phyloP scores from a whole-genome alignment of 2,329 filamentous ascomycete species.

The Microsporum canis region DNA sequence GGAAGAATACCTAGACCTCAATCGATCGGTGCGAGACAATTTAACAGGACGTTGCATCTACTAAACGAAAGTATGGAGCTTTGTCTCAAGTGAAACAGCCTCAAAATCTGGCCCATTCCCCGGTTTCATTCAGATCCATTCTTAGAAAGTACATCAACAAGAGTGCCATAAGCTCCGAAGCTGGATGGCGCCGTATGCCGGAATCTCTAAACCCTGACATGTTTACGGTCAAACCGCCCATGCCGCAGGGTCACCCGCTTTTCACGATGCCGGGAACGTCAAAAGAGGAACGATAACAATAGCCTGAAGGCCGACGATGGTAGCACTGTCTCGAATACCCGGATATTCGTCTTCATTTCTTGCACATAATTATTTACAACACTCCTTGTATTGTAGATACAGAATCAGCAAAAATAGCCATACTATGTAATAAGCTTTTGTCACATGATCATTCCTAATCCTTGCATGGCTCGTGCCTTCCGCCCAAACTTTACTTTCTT shows the following conservation, averaged over 20 bases:
- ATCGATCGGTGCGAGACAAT: conserved; percentile 29
- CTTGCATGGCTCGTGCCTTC: background rate
- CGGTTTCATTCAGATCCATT: background rate
- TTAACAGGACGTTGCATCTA: conserved; percentile 35
- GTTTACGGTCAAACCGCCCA: background rate
- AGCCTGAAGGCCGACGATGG: background rate
- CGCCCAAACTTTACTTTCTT: background rate
- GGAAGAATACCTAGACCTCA: conserved; percentile 13
- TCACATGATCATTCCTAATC: background rate
- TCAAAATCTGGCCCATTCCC: background rate
- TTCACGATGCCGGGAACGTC: background rate
- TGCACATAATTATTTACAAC: background rate
- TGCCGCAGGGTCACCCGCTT: background rate
- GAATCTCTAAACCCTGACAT: background rate
- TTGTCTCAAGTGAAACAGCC: conserved; percentile 24
- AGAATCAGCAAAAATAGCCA: background rate
- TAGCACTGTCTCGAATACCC: background rate
- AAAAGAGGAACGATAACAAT: background rate
- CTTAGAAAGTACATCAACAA: background rate
- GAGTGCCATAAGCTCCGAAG: background rate
- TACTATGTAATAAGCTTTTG: background rate
- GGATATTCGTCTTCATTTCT: background rate
- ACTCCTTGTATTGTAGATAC: background rate
- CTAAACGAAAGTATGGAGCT: conserved; percentile 39
- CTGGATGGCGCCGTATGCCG: background rate